Conservation (phyloP, 345 rosid species). For the Hibiscus trionum region DNA sequence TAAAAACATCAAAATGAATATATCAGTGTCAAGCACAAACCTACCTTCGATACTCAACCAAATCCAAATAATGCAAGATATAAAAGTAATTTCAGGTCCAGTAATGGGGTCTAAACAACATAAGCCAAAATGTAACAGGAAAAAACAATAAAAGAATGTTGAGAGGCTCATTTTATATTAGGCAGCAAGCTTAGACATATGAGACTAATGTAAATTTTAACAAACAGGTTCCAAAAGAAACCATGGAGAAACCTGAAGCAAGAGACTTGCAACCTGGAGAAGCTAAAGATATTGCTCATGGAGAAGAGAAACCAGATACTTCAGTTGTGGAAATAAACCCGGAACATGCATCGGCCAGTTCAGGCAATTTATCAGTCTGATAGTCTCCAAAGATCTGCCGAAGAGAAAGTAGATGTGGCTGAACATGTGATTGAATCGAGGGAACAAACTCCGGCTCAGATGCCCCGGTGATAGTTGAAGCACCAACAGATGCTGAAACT, state of each 20-base stretch:
- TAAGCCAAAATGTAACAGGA: not conserved
- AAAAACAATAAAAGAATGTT: too few species aligned
- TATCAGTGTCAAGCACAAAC: not conserved
- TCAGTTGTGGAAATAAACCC: constrained; percentile 14
- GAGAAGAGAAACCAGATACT: constrained; percentile 7
- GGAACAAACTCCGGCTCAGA: constrained; percentile 30
- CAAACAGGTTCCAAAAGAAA: not conserved
- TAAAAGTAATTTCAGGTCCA: not conserved
- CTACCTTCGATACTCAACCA: not conserved
- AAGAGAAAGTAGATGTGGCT: constrained; percentile 6
- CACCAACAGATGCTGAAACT: constrained; percentile 37
- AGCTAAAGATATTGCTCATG: not conserved
- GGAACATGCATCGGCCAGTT: constrained; percentile 22
- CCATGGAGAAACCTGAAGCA: not conserved
- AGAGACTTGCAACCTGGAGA: constrained; percentile 3
- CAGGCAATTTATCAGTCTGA: constrained; percentile 33
- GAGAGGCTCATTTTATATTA: too few species aligned
- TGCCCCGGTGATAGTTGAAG: constrained; percentile 55
- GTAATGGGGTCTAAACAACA: not conserved
- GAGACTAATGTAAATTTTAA: not conserved
- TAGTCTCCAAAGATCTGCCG: constrained; percentile 32
- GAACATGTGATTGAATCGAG: too few species aligned
- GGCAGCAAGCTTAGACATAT: not conserved
- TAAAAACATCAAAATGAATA: not conserved
- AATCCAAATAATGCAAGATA: not conserved